These are phyloP conservation scores for Alternaria ethzedia DNA, from an alignment of 2,329 filamentous ascomycete species.

Conservation along the genomic window DNA sequence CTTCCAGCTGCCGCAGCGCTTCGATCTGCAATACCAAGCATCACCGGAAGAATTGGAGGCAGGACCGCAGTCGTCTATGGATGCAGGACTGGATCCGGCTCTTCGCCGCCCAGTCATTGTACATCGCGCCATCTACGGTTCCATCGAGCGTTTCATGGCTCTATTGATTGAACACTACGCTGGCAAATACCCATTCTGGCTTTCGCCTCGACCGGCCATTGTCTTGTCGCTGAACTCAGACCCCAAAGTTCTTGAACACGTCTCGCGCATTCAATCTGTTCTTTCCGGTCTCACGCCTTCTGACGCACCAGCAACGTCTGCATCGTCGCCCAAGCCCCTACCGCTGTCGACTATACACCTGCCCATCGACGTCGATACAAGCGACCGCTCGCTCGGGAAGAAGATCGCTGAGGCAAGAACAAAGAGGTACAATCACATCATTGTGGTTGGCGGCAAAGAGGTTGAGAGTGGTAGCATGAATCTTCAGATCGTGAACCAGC, in stretches of 20 bases:
- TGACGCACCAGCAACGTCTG: constrained; percentile 12
- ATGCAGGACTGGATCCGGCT: constrained; percentile 37
- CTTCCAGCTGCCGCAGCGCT: constrained; percentile 85
- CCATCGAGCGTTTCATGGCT: constrained; percentile 83
- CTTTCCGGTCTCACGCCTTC: constrained; percentile 35
- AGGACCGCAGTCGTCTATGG: constrained; percentile 55
- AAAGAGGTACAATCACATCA: constrained; percentile 75
- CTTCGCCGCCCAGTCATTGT: constrained; percentile 72
- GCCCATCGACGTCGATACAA: constrained; percentile 73
- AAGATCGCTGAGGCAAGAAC: constrained; percentile 76
- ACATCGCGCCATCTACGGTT: constrained; percentile 84
- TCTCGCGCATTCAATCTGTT: constrained; percentile 49
- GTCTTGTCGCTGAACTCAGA: constrained; percentile 75
- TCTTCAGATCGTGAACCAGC: constrained; percentile 48
- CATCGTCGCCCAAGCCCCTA: constrained; percentile 41
- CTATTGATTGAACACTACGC: constrained; percentile 83
- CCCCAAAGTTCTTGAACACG: constrained; percentile 58
- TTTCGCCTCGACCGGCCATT: constrained; percentile 79
- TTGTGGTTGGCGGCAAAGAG: constrained; percentile 67
- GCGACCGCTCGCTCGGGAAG: constrained; percentile 65
- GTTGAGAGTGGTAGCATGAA: constrained; percentile 32
- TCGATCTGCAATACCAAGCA: constrained; percentile 75
- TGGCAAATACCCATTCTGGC: constrained; percentile 83
- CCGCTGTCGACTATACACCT: constrained; percentile 66
- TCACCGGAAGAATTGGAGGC: constrained; percentile 69